Conservation (phyloP, 2,329 filamentous ascomycete genomes). For the Trichoderma afroharzianum region DNA sequence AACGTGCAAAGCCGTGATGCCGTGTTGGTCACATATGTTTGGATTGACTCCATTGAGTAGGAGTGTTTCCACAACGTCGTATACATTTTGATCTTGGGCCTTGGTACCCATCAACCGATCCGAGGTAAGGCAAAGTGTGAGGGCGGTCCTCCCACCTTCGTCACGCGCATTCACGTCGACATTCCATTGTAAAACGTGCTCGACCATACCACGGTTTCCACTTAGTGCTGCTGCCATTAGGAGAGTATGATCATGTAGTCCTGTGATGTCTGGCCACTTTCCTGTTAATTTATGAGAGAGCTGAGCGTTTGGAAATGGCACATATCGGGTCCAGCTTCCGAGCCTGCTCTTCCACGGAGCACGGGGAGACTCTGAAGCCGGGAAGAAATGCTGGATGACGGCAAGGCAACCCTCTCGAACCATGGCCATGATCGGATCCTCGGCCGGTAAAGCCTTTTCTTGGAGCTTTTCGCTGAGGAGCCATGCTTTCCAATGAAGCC, state of each 20-base stretch:
- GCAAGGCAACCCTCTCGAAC: conserved; percentile 11
- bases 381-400: conserved; percentile 12
- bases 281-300: background rate
- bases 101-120: conserved; percentile 2
- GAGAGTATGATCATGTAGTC: conserved; percentile 1
- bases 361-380: background rate
- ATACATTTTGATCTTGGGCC: background rate
- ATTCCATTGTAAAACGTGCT: conserved; percentile 18
- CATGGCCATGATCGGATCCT: conserved; percentile 9
- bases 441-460: background rate
- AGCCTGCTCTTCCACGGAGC: background rate
- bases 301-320: background rate
- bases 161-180: conserved; percentile 20
- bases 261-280: background rate
- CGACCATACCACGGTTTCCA: conserved; percentile 18
- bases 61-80: background rate
- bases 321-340: background rate
- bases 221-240: conserved; percentile 21
- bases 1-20: conserved; percentile 15
- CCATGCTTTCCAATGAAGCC: conserved; percentile 16
- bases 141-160: conserved; percentile 16
- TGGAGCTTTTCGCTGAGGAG: background rate
- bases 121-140: conserved; percentile 6
- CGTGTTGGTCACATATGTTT: background rate
- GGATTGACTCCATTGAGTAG: conserved; percentile 13